Base-by-base conservation (phyloP, 768 basidiomycete species). In the Auricularia heimuer region DNA sequence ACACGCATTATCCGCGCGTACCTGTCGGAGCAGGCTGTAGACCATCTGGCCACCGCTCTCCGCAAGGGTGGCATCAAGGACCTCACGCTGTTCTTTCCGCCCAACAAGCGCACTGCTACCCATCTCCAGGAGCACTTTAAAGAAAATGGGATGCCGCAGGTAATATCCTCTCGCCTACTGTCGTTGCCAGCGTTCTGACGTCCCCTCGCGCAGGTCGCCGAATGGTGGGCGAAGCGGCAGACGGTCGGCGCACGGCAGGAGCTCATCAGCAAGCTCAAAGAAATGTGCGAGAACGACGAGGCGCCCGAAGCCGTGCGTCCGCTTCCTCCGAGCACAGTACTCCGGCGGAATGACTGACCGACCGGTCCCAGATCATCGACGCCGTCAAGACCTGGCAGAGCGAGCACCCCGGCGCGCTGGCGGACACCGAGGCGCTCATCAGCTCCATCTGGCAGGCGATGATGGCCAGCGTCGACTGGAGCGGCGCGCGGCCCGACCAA, bases 211-310 rank as follows among this genome's bases (percentile, higher is more conserved):
- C 24, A 42, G 69, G 84, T 98, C 54, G 88, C 90, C 2, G 96
- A 98, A 16, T 98, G 93, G 92, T 98, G 90, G 83, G 85, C 86
- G 58, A 97, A 95, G 82, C 88, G 87, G 74, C 92, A 94, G 73
- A 86, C 87, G 66, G 87, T 86, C 64, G 84, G 87, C 65, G 85
- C 91, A 69, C 94, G 90, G 75, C 91, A 94, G 65, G 80, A 81
- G 54, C 83, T 95, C 67, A 76, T 88, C 70, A 81, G 79, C 69
- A 84, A 86, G 29, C 80, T 92, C 64, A 85, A 83, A 65, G 87
- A 87, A 66, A 79, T 89, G 73, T 84, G 85, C 64, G 87, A 87
- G 70, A 83, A 80, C 54, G 87, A 85, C 61, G 91, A 93, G 64
- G 69, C 85, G 37, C 74, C 80, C 24, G 88, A 89, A 44, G 84